Evolutionary conservation across 495 filamentous ascomycete species (phyloP), one percentile per base, ranked within the genome.

Genomic region (Clavariopsis aquatica): DNA sequence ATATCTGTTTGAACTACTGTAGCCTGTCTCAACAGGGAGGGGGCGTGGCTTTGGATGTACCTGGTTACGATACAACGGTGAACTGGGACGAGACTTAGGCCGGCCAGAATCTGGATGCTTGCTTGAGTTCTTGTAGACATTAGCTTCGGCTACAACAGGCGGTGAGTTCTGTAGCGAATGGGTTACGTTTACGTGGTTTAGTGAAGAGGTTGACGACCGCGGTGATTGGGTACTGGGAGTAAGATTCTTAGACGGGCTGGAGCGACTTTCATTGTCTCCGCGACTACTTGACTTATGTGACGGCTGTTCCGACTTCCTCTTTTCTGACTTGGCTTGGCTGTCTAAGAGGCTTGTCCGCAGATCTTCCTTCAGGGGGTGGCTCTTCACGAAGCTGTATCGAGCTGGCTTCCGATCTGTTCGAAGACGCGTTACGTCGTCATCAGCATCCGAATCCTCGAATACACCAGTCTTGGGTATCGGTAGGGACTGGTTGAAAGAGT

Each of bases 301-400:
- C 23, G 41, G 49, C 15, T 12, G 57, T 0, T 57, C 45, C 15
- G 27, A 7, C 22, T 38, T 58, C 17, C 31, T 28, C n/a, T 46
- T 23, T 5, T 68, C 54, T 54, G 41, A 15, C 26, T 55, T 52
- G 19, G 59, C 31, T 26, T 67, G 57, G n/a, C n/a, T 56, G 52
- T 60, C 65, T 6, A 52, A 27, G 7, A 68, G 34, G 20, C 31
- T 58, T n/a, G 65, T 62, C 51, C 65, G 63, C 23, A 68, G 36
- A 31, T 68, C 69, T 13, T 71, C 65, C 51, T 58, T 61, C 52
- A 68, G 65, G 7, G 68, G 46, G 29, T 71, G 65, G 28, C 46
- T 67, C 64, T 68, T 68, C 15, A 65, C 61, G 41, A 71, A 71
- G 56, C 64, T 68, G 57, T 71, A 71, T n/a, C 61, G 47, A 8